These are phyloP conservation scores for Chytriomyces sp. DNA, from an alignment of 192 early-diverging fungal species.

Conservation along the genomic window DNA sequence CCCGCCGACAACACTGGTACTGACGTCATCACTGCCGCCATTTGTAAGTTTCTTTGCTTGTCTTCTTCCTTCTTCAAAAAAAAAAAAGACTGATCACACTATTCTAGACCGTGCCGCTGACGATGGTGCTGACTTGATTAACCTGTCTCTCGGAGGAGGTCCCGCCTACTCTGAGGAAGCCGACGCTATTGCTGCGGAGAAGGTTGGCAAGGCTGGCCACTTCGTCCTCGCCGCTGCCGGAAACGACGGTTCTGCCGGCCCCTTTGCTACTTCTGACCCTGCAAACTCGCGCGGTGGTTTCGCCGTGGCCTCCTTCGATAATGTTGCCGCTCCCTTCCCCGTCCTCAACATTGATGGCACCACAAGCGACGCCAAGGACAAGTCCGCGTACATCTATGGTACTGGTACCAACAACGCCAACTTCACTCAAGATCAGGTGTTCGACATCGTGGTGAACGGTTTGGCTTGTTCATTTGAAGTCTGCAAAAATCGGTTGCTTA, in stretches of 20 bases:
- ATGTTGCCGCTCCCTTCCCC: slow-evolving; percentile 10
- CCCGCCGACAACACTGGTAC: slow-evolving; percentile 60
- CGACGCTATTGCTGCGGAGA: slow-evolving; percentile 59
- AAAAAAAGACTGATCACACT: too few relatives aligned
- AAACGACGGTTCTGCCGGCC: slow-evolving; percentile 70
- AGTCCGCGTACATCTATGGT: neutral
- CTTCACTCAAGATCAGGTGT: neutral
- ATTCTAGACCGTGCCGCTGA: slow-evolving; percentile 65
- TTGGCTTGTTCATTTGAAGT: neutral
- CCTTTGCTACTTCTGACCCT: slow-evolving; percentile 48
- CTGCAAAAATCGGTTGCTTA: neutral
- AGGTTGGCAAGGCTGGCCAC: slow-evolving; percentile 43
- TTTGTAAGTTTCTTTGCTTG: too few relatives aligned
- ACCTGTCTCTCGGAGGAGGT: slow-evolving; percentile 76
- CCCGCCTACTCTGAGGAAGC: slow-evolving; percentile 63
- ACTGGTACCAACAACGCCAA: neutral
- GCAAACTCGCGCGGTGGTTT: slow-evolving; percentile 21
- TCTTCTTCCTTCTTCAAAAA: too few relatives aligned
- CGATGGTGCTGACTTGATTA: slow-evolving; percentile 81
- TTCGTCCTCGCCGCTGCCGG: slow-evolving; percentile 67
- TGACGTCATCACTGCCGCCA: slow-evolving; percentile 76
- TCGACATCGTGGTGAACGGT: slow-evolving; percentile 33
- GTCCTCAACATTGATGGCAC: slow-evolving; percentile 20
- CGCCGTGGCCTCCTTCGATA: slow-evolving; percentile 30
- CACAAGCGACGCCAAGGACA: too few relatives aligned